phyloP scores from a whole-genome alignment of 1,284 basidiomycete species.

The Cutaneotrichosporon dermatis region DNA sequence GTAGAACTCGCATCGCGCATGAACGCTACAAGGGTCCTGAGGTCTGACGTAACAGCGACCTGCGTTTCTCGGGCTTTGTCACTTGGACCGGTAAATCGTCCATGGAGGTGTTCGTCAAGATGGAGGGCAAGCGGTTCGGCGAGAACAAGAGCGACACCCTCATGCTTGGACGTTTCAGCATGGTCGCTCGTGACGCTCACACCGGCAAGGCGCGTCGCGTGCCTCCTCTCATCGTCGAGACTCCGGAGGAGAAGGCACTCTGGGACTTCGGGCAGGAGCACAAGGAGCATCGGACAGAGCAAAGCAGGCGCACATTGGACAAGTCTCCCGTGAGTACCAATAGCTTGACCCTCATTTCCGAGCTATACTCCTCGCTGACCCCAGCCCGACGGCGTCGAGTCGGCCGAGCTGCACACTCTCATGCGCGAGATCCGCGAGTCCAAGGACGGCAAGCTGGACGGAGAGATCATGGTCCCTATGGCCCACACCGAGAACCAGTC shows the following conservation, averaged over 20 bases:
- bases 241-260: conserved; percentile 61
- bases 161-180: conserved; percentile 61
- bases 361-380: background rate
- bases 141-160: conserved; percentile 56
- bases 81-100: conserved; percentile 70
- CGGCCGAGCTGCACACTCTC: conserved; percentile 62
- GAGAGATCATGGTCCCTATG: conserved; percentile 42
- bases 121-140: conserved; percentile 59
- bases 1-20: background rate
- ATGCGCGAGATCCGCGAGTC: conserved; percentile 55
- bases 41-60: conserved; percentile 47
- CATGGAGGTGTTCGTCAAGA: conserved; percentile 76
- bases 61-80: conserved; percentile 71
- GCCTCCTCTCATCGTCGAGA: conserved; percentile 61
- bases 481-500: conserved; percentile 41
- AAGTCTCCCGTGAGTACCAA: conserved; percentile 55
- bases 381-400: conserved; percentile 62
- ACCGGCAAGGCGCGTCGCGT: conserved; percentile 63
- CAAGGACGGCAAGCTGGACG: conserved; percentile 23
- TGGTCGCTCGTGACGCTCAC: conserved; percentile 71
- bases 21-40: no score
- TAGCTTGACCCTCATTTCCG: no score
- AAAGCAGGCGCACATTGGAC: conserved; percentile 58
- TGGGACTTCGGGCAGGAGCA: conserved; percentile 63
- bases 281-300: conserved; percentile 57